phyloP scores from a whole-genome alignment of 305 asterid species.

The Solanum aculeatissimum region DNA sequence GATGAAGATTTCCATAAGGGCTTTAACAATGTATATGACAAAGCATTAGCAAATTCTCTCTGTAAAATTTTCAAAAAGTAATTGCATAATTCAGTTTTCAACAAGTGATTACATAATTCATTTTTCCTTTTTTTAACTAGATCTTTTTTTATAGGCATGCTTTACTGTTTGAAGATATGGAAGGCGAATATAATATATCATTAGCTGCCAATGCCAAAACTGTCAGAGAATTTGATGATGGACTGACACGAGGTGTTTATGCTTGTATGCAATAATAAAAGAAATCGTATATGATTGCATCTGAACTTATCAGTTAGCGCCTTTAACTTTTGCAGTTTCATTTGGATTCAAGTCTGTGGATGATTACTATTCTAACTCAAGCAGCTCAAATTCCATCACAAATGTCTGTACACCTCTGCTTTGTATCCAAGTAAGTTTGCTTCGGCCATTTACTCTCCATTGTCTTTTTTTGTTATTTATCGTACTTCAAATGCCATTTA shows the following conservation, averaged over 20 bases:
- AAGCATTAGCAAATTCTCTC: conserved; percentile 73
- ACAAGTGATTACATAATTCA: conserved; percentile 28
- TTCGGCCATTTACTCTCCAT: background rate
- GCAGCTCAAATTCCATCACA: conserved; percentile 83
- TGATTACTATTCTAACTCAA: conserved; percentile 85
- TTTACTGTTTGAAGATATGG: conserved; percentile 76
- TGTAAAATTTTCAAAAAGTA: conserved; percentile 74
- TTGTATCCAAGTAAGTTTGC: conserved; percentile 77
- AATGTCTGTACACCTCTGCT: conserved; percentile 65
- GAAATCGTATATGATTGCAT: background rate
- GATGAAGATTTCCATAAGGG: conserved; percentile 96
- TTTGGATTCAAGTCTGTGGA: conserved; percentile 96
- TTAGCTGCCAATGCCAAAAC: conserved; percentile 67
- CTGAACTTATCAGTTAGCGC: background rate
- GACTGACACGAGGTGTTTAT: conserved; percentile 71
- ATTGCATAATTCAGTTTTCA: conserved; percentile 21
- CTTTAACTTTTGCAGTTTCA: conserved; percentile 43
- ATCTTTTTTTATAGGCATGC: conserved; percentile 53
- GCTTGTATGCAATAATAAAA: background rate
- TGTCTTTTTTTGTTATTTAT: background rate
- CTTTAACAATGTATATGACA: conserved; percentile 81
- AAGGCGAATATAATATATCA: conserved; percentile 79
- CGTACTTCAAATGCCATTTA: background rate
- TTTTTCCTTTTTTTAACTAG: background rate
- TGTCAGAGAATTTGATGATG: conserved; percentile 90